Evolutionary conservation across 2,329 filamentous ascomycete genomes (phyloP).

Genomic region (Aspergillus hortae): DNA sequence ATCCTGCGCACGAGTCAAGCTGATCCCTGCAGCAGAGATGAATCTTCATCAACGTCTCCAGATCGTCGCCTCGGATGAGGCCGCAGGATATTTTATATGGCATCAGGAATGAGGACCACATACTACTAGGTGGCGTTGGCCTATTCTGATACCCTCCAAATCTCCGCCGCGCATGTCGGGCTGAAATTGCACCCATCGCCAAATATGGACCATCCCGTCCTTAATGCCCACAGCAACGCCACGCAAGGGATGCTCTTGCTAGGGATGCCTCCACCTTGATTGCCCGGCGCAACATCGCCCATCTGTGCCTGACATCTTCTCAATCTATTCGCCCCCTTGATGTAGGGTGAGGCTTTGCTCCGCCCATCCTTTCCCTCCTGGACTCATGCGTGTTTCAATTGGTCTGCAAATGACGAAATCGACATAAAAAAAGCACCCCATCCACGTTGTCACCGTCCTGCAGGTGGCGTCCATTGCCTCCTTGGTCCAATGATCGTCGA

Average conservation of each 20-base stretch:
- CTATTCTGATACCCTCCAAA: conserved; percentile 8
- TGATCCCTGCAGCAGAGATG: not conserved
- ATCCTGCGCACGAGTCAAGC: not conserved
- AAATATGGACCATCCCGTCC: conserved; percentile 15
- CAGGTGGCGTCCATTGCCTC: conserved; percentile 19
- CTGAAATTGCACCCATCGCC: conserved; percentile 14
- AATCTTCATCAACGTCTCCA: too few species aligned
- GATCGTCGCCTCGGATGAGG: too few species aligned
- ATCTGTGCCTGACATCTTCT: conserved; percentile 15
- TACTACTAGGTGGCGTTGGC: conserved; percentile 11
- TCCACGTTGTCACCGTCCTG: conserved; percentile 33
- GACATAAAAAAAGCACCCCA: conserved; percentile 15
- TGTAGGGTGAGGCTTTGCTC: not conserved
- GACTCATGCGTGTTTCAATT: conserved; percentile 31
- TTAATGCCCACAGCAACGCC: conserved; percentile 16
- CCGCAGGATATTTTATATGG: too few species aligned
- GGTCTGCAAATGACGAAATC: conserved; percentile 27
- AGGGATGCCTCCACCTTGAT: conserved; percentile 21
- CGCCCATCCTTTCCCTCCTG: conserved; percentile 11
- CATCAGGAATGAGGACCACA: too few species aligned
- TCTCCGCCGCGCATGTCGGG: conserved; percentile 8
- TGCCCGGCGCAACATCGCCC: conserved; percentile 21
- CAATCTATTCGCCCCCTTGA: conserved; percentile 1
- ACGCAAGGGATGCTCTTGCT: conserved; percentile 26
- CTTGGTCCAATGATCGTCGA: conserved; percentile 23